phyloP scores from a whole-genome alignment of 2,329 filamentous ascomycete species.

The Xylaria polymorpha region DNA sequence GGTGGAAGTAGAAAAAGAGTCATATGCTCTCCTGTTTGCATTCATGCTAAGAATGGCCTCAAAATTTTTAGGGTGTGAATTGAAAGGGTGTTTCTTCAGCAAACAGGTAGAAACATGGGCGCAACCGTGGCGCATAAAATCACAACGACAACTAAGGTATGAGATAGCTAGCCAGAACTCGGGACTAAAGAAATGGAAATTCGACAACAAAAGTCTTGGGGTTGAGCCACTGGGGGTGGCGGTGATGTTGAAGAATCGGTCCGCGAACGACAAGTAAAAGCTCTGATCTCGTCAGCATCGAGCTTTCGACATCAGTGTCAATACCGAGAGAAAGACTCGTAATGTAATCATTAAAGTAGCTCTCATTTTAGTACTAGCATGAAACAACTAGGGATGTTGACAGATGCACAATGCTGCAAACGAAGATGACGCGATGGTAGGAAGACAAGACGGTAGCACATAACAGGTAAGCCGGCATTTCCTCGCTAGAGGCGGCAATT shows the following conservation, averaged over 20 bases:
- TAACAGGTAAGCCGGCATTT: neutral
- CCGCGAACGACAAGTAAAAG: neutral
- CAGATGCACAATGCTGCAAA: neutral
- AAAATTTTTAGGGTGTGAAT: conserved; percentile 19
- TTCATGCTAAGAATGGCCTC: conserved; percentile 6
- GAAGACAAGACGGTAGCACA: neutral
- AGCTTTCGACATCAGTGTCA: neutral
- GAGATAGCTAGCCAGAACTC: neutral
- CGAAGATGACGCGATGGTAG: neutral
- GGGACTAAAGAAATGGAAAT: conserved; percentile 30
- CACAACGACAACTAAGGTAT: conserved; percentile 12
- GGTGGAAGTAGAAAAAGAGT: conserved; percentile 35
- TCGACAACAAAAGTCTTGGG: conserved; percentile 11
- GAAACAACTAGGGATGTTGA: neutral
- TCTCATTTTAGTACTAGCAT: neutral
- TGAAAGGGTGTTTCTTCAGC: neutral
- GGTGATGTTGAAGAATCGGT: neutral
- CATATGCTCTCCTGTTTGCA: conserved; percentile 24
- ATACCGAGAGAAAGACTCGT: neutral
- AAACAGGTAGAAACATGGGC: neutral
- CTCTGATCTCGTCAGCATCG: neutral
- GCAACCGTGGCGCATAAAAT: conserved; percentile 11
- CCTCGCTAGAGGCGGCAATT: neutral
- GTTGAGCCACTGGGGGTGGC: conserved; percentile 32
- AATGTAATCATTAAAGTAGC: neutral